Evolutionary conservation across 768 basidiomycete genomes (phyloP), one percentile per base, ranked within the genome.

Genomic region (Vararia minispora): DNA sequence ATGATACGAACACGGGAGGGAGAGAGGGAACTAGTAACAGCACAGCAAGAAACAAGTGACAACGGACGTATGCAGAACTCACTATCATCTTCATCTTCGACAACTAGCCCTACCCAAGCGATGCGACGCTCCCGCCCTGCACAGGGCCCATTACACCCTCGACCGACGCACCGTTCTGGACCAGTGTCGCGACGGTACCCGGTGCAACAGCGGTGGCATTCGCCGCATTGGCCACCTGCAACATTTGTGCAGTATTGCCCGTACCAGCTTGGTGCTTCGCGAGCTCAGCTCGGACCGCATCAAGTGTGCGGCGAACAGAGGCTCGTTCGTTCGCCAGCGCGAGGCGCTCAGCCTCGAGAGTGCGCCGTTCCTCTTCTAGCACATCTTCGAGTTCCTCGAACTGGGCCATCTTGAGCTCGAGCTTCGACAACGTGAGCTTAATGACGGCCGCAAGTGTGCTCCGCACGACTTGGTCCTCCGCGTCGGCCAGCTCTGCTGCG

Each of bases 381-480:
- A 90, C 63, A 33, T 85, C 82, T 56, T 99, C 95, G 41, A 99
- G 66, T 57, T 88, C 81, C 56, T 97, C 95, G 52, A 98, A 97
- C 57, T 92, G 87, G 2, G 74, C 62, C 77, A 91, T 86, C 69
- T 99, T 98, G 38, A 94, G 66, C 53, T 97, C 92, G 26, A 98
- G 76, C 59, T 98, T 98, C 33, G 71, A 87, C 50, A 73, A 68
- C 42, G 71, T 87, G 39, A 86, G 68, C 59, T 87, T 82, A 61
- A 99, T 85, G 42, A 99, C 70, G 26, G 77, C 73, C 3, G 88
- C 76, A 33, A 98, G 76, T 2, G 82, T 71, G 41, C 72, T 65
- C 25, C 79, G 75, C 40, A 99, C 86, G 42, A 86, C 79, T 0
- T 65, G 56, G 47, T 94, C 85, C 58, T 95, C 92, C 0, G 84